Percentiles rank a stretch among this genome's conserved stretches.
These are phyloP conservation scores for Quillaja saponaria DNA, from an alignment of 306 rosid species.

Conservation along the genomic window DNA sequence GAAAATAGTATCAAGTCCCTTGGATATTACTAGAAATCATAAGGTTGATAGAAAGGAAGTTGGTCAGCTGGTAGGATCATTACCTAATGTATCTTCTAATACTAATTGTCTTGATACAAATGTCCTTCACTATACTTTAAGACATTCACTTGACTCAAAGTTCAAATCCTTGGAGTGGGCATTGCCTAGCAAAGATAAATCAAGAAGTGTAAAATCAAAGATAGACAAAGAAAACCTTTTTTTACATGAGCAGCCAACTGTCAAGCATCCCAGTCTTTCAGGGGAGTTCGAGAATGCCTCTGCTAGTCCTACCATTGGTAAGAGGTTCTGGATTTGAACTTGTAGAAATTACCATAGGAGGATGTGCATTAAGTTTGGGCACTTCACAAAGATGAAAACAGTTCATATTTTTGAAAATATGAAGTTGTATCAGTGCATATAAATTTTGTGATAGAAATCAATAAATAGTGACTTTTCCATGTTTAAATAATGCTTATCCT, in stretches of 20 bases:
- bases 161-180: constrained; percentile 35
- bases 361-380: constrained; percentile 13
- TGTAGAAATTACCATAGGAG: constrained; percentile 13
- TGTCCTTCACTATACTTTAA: constrained; percentile 38
- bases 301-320: constrained; percentile 50
- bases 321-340: constrained; percentile 33
- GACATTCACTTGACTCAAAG: constrained; percentile 65
- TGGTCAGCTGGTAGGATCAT: constrained; percentile 48
- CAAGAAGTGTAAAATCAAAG: constrained; percentile 32
- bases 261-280: constrained; percentile 34
- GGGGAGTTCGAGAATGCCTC: constrained; percentile 41
- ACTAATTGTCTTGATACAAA: constrained; percentile 26
- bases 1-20: constrained; percentile 43
- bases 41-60: constrained; percentile 38
- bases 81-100: constrained; percentile 56
- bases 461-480: constrained; percentile 21
- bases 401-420: constrained; percentile 6
- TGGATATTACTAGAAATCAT: constrained; percentile 44
- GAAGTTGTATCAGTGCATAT: constrained; percentile 20
- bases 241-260: constrained; percentile 32
- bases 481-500: constrained; percentile 5
- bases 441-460: neutral
- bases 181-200: constrained; percentile 39
- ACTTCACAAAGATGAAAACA: constrained; percentile 24
- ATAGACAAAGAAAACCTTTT: constrained; percentile 41